A percentile compares a stretch with the other conserved stretches of the same genome.
Evolutionary conservation across 1,284 basidiomycete species (phyloP).

Genomic region (Gomphus bonarii): DNA sequence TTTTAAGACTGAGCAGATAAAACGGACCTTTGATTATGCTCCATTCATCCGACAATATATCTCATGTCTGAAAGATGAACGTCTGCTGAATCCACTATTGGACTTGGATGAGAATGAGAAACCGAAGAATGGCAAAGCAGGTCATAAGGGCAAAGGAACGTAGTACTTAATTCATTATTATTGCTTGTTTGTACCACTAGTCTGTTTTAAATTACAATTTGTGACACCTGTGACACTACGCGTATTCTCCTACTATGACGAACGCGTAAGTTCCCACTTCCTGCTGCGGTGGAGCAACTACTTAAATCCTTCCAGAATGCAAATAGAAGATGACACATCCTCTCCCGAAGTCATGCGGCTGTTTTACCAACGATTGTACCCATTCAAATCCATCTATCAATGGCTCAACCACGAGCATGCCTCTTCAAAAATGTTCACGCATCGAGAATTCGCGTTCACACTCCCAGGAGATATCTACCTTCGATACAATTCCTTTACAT

Average conservation of each 20-base stretch:
- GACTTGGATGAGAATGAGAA: conserved; percentile 13
- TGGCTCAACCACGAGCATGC: conserved; percentile 93
- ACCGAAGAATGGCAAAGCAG: not conserved
- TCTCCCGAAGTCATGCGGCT: conserved; percentile 68
- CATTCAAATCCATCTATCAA: conserved; percentile 86
- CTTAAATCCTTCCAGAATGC: conserved; percentile 8
- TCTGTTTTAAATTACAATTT: not conserved
- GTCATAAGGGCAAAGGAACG: not conserved
- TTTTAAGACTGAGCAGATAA: conserved; percentile 40
- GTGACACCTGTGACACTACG: conserved; percentile 1
- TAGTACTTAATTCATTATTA: not conserved
- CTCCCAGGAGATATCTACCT: conserved; percentile 88
- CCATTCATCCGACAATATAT: conserved; percentile 44
- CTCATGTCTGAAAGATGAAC: conserved; percentile 32
- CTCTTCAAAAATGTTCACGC: conserved; percentile 68
- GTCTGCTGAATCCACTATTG: conserved; percentile 33
- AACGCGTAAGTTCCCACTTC: not conserved
- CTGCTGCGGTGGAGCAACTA: not conserved
- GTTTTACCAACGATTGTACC: conserved; percentile 89
- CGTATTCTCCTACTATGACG: not conserved
- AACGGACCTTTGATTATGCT: conserved; percentile 51
- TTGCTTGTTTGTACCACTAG: not conserved
- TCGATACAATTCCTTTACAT: conserved; percentile 88
- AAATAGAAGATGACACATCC: conserved; percentile 23
- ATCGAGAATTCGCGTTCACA: conserved; percentile 97